Conservation (phyloP, 2,329 filamentous ascomycete species). For the Ophiostoma himal-ulmi region DNA sequence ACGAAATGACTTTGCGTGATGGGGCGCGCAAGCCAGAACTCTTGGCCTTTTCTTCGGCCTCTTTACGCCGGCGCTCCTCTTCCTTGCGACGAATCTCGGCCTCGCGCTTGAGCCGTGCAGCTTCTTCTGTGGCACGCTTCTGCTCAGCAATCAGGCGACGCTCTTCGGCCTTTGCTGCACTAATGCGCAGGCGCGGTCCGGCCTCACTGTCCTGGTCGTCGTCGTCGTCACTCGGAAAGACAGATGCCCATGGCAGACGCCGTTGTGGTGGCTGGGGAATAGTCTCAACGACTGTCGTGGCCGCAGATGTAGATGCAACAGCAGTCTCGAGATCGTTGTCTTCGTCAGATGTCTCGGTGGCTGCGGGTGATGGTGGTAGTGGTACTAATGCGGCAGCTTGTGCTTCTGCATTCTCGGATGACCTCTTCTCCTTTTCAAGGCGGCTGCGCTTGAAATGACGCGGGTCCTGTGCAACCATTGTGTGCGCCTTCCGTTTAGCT, state of each 20-base stretch:
- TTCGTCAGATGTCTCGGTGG: slow-evolving; percentile 24
- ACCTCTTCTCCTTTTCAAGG: slow-evolving; percentile 13
- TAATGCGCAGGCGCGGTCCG: slow-evolving; percentile 27
- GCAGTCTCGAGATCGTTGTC: background rate
- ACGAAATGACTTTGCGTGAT: slow-evolving; percentile 27
- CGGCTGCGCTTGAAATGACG: slow-evolving; percentile 22
- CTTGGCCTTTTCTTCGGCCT: slow-evolving; percentile 26
- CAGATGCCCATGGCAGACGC: slow-evolving; percentile 18
- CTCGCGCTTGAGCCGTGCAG: slow-evolving; percentile 26
- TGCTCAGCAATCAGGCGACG: slow-evolving; percentile 24
- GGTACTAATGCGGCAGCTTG: slow-evolving; percentile 19
- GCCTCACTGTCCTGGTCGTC: background rate
- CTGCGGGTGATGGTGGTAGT: slow-evolving; percentile 24
- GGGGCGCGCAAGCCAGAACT: slow-evolving; percentile 30
- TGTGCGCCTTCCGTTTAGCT: slow-evolving; percentile 23
- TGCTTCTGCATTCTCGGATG: slow-evolving; percentile 12
- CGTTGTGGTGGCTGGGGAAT: background rate
- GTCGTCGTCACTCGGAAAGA: slow-evolving; percentile 20
- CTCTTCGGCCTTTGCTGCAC: slow-evolving; percentile 29
- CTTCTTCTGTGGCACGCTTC: slow-evolving; percentile 26
- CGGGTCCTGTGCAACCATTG: background rate
- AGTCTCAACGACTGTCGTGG: background rate
- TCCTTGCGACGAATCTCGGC: slow-evolving; percentile 26
- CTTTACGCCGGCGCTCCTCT: slow-evolving; percentile 27
- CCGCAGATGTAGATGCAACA: background rate